Evolutionary conservation across 164 flowering plant species (phyloP), one percentile per base, ranked within the genome.

Genomic region (Brasenia schreberi): DNA sequence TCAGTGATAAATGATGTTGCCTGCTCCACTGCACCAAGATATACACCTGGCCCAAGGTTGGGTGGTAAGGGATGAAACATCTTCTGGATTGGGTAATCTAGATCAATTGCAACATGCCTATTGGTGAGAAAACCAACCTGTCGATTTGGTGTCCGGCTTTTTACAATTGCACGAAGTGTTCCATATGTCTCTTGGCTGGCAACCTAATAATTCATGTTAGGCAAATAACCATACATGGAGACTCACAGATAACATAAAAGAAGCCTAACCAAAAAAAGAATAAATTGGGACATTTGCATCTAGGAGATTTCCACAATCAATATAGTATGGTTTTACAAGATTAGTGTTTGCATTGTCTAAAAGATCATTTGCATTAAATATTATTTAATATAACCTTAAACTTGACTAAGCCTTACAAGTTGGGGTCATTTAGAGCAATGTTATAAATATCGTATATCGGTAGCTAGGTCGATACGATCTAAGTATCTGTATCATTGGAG

Each of bases 31-130:
- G 99, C 92, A 73, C 99, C 99, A 18, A 94, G 81, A 78, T 94
- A 94, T 18, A 91, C 92, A 17, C 96, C 99, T 49, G 99, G 99
- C 68, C 99, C 99, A 69, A 91, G 92, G 77, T 84, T 91, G 63
- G 99, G 99, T 18, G 99, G 99, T 72, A 94, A 78, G 71, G 99
- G 99, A 81, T 94, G 99, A 78, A n/a, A n/a, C n/a, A n/a, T n/a
- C n/a, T n/a, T n/a, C n/a, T n/a, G n/a, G n/a, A n/a, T n/a, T n/a
- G n/a, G 89, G 74, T 89, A 93, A 75, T 93, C 98, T 65, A 93
- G 75, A 71, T 91, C 92, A 70, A 94, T 97, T 5, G 99, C 99
- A 62, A 94, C 97, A 79, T 94, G 99, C 56, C 99, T 81, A 65
- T 94, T 94, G 62, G 99, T 94, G 63, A 94, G 96, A 77, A 94